phyloP scores from a whole-genome alignment of 2,329 filamentous ascomycete genomes.

The Xylariaceae sp. region DNA sequence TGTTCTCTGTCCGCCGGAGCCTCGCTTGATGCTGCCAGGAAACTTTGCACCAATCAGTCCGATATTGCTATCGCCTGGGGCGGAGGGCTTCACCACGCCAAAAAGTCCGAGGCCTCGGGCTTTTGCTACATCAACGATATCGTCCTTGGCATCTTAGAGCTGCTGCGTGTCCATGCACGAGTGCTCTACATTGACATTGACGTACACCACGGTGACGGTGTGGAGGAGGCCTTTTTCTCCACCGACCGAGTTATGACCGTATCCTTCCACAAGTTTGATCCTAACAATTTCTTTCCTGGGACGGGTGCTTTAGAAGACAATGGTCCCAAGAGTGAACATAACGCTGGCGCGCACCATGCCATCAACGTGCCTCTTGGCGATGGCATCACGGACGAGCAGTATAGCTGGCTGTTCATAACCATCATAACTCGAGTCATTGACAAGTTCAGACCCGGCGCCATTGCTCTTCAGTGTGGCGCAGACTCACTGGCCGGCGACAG shows the following conservation, averaged over 20 bases:
- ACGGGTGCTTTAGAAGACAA: conserved; percentile 86
- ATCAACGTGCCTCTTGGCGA: conserved; percentile 89
- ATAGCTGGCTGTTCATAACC: conserved; percentile 77
- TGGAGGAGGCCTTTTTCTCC: conserved; percentile 90
- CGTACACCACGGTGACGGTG: conserved; percentile 89
- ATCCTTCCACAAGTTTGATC: conserved; percentile 95
- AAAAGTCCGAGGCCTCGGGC: conserved; percentile 87
- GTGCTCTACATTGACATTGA: conserved; percentile 98
- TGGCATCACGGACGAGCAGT: conserved; percentile 88
- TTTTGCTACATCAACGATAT: conserved; percentile 99
- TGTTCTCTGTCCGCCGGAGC: conserved; percentile 90
- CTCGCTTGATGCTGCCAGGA: conserved; percentile 85
- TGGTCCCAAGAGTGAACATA: conserved; percentile 77
- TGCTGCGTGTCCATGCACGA: conserved; percentile 79
- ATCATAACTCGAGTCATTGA: conserved; percentile 77
- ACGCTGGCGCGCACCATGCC: conserved; percentile 83
- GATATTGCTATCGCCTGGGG: conserved; percentile 99
- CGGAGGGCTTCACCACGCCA: conserved; percentile 92
- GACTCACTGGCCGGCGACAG: conserved; percentile 93
- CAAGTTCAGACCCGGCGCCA: conserved; percentile 83
- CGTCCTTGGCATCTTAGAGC: conserved; percentile 85
- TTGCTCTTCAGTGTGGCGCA: conserved; percentile 92
- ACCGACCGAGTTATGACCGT: conserved; percentile 91
- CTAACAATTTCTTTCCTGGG: conserved; percentile 78
- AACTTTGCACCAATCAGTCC: conserved; percentile 80